Evolutionary conservation across 345 rosid species (phyloP), one percentile per base, ranked within the genome.

Genomic region (Anastatica hierochuntica): DNA sequence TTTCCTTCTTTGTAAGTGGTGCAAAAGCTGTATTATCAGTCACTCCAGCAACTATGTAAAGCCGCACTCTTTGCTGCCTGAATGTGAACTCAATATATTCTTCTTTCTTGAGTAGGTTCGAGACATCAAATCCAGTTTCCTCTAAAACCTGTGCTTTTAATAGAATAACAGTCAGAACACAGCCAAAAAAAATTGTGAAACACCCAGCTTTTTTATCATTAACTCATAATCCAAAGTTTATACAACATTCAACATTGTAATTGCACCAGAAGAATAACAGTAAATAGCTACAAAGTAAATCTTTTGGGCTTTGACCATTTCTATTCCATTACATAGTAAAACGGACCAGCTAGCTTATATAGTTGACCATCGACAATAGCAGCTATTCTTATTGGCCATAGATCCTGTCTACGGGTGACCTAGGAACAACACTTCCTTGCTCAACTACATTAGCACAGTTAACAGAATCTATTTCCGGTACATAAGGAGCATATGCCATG

Each of bases 31-130:
- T 94, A 70, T 85, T 85, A 62, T 85, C 89, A 58, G 77, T 79
- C 63, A 94, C 97, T 43, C 99, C 89, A 58, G 87, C 83, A 62
- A 94, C 75, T 51, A 88, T 85, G 69, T 88, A 94, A 35, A 88
- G 85, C 33, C 97, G 78, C 49, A 94, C 99, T 70, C 99, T 85
- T 71, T 94, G 99, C 78, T 85, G 89, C 49, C 99, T 95, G 78
- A 88, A 85, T 62, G 77, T 74, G 59, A 59, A 68, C 76, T 94
- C 99, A 66, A 88, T 83, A 65, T 75, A 77, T 36, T 85, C 92
- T 57, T 88, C 83, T 69, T 79, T 80, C 68, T 88, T 77, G 49
- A 88, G 85, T 60, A 88, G 82, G 49, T 78, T 72, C 44, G 90
- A 77, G 49, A 88, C 81, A 71, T 94, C 97, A 53, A 94, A 94